These are phyloP conservation scores for Myxozyma melibiosi DNA, from an alignment of 805 yeast genomes.

Conservation along the genomic window DNA sequence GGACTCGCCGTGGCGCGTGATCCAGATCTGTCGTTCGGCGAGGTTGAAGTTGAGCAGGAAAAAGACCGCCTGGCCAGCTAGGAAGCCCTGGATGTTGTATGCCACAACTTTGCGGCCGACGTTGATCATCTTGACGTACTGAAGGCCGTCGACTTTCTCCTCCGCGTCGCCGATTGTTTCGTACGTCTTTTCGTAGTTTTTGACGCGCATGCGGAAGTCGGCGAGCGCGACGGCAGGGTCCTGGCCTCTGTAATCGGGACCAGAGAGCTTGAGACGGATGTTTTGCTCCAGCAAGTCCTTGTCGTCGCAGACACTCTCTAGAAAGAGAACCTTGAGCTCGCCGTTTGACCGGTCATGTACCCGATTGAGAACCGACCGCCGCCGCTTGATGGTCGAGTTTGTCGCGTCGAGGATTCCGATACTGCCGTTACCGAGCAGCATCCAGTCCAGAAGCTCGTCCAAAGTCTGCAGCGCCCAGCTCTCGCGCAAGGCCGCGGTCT, in stretches of 20 bases:
- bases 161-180: slow-evolving; percentile 85
- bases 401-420: slow-evolving; percentile 96
- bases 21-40: slow-evolving; percentile 88
- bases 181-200: slow-evolving; percentile 85
- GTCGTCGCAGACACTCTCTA: slow-evolving; percentile 88
- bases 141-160: slow-evolving; percentile 62
- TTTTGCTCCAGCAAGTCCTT: slow-evolving; percentile 77
- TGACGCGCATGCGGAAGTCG: slow-evolving; percentile 79
- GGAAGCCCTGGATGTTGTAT: slow-evolving; percentile 81
- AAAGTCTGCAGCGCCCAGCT: slow-evolving; percentile 96
- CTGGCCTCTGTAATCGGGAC: slow-evolving; percentile 90
- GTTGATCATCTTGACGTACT: slow-evolving; percentile 92
- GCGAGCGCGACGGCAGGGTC: slow-evolving; percentile 75
- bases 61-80: slow-evolving; percentile 91
- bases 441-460: slow-evolving; percentile 78
- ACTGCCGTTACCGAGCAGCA: slow-evolving; percentile 77
- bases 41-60: slow-evolving; percentile 87
- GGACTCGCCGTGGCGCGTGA: slow-evolving; percentile 93
- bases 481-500: slow-evolving; percentile 70
- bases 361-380: slow-evolving; percentile 59
- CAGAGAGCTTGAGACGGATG: slow-evolving; percentile 79
- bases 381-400: slow-evolving; percentile 74
- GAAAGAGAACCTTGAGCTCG: slow-evolving; percentile 69
- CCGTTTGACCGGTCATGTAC: slow-evolving; percentile 42
- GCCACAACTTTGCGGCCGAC: slow-evolving; percentile 94